phyloP scores from a whole-genome alignment of 208 protist species.

The Novymonas esmeraldas region DNA sequence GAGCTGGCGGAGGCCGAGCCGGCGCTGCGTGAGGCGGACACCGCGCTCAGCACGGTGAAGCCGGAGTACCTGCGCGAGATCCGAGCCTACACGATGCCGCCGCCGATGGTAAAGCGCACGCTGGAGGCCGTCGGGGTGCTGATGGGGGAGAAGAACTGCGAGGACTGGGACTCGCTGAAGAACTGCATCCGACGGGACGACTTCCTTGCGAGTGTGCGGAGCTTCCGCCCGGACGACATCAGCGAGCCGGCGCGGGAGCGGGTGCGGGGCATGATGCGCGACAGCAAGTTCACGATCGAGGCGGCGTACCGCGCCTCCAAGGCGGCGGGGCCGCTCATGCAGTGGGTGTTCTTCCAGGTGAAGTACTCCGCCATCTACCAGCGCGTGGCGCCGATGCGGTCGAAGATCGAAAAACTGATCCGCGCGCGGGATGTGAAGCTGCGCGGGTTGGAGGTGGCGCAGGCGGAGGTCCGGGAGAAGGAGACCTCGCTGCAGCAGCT shows the following conservation, averaged over 20 bases:
- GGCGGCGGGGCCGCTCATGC: constrained; percentile 96
- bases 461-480: constrained; percentile 85
- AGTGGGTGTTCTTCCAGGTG: constrained; percentile 97
- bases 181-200: constrained; percentile 90
- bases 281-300: constrained; percentile 95
- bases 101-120: constrained; percentile 94
- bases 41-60: constrained; percentile 96
- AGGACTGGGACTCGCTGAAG: constrained; percentile 96
- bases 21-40: constrained; percentile 96
- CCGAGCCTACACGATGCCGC: constrained; percentile 96
- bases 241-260: constrained; percentile 57
- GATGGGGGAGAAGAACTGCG: constrained; percentile 75
- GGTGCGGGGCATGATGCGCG: constrained; percentile 85
- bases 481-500: constrained; percentile 87
- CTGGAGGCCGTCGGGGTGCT: constrained; percentile 92
- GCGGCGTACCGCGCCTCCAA: constrained; percentile 94
- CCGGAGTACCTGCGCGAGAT: constrained; percentile 97
- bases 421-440: constrained; percentile 67
- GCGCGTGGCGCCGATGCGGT: constrained; percentile 93
- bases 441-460: constrained; percentile 51
- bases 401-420: constrained; percentile 92
- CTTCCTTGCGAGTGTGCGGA: constrained; percentile 95
- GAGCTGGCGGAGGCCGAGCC: constrained; percentile 91
- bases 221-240: constrained; percentile 94
- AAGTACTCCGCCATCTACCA: constrained; percentile 94